These are phyloP conservation scores for Penicillium argentinense DNA, from an alignment of 495 filamentous ascomycete species.

Conservation along the genomic window DNA sequence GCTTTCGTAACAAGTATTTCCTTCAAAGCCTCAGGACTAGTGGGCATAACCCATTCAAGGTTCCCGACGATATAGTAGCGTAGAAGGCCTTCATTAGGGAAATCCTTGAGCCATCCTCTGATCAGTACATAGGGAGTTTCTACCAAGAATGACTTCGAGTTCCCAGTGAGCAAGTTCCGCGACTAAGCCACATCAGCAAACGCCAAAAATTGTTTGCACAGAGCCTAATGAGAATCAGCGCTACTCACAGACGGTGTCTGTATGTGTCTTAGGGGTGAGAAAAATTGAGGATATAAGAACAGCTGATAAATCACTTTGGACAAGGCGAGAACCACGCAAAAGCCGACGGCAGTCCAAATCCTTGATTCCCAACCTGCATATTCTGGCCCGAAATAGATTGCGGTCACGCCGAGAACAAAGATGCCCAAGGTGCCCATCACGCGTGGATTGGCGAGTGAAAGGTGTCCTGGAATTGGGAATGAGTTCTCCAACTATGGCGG, in stretches of 20 bases:
- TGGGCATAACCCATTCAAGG: constrained; percentile 65
- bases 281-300: constrained; percentile 66
- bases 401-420: constrained; percentile 24
- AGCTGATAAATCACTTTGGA: constrained; percentile 47
- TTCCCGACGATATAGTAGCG: constrained; percentile 69
- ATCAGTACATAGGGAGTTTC: constrained; percentile 56
- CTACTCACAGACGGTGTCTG: constrained; percentile 56
- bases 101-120: constrained; percentile 59
- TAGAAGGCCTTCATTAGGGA: constrained; percentile 84
- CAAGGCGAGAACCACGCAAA: constrained; percentile 22
- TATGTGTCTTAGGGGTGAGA: constrained; percentile 69
- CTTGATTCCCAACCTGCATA: constrained; percentile 34
- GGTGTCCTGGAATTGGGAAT: too few species aligned
- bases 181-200: too few species aligned
- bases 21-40: constrained; percentile 61
- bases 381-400: constrained; percentile 29
- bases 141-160: constrained; percentile 21
- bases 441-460: too few species aligned
- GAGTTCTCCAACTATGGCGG: too few species aligned
- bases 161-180: constrained; percentile 39
- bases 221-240: not conserved
- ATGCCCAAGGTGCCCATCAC: too few species aligned
- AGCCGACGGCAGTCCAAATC: constrained; percentile 17
- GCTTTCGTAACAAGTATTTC: constrained; percentile 66
- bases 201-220: not conserved